Evolutionary conservation across 2,329 filamentous ascomycete genomes (phyloP).

Genomic region (Ascocoryne sarcoides): DNA sequence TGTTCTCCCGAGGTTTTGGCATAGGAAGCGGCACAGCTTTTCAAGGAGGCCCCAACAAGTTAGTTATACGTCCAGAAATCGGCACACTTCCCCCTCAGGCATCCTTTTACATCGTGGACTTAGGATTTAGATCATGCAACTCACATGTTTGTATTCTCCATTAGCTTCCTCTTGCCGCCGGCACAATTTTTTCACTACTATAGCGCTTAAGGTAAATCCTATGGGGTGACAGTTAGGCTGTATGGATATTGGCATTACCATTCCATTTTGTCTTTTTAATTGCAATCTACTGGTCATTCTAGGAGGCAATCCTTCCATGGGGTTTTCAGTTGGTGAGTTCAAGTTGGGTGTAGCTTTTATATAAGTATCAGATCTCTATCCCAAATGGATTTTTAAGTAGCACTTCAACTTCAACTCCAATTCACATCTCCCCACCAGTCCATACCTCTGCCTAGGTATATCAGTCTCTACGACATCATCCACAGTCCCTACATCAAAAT

Average conservation of each 20-base stretch:
- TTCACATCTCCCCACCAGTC: neutral
- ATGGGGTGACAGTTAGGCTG: neutral
- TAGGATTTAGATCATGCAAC: too few relatives aligned
- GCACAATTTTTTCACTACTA: too few relatives aligned
- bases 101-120: too few relatives aligned
- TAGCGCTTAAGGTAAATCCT: too few relatives aligned
- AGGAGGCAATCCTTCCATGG: neutral
- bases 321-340: neutral
- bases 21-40: neutral
- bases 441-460: neutral
- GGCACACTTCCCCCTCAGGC: too few relatives aligned
- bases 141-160: too few relatives aligned
- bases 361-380: neutral
- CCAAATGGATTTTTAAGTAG: neutral
- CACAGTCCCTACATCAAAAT: neutral
- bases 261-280: neutral
- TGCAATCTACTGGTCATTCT: neutral
- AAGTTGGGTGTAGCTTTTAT: neutral
- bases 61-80: neutral
- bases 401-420: neutral
- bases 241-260: neutral
- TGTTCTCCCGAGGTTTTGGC: neutral
- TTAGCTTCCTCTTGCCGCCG: too few relatives aligned
- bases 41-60: neutral
- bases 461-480: neutral